Evolutionary conservation across 2,329 filamentous ascomycete species (phyloP).

Genomic region (Talaromyces sp.): DNA sequence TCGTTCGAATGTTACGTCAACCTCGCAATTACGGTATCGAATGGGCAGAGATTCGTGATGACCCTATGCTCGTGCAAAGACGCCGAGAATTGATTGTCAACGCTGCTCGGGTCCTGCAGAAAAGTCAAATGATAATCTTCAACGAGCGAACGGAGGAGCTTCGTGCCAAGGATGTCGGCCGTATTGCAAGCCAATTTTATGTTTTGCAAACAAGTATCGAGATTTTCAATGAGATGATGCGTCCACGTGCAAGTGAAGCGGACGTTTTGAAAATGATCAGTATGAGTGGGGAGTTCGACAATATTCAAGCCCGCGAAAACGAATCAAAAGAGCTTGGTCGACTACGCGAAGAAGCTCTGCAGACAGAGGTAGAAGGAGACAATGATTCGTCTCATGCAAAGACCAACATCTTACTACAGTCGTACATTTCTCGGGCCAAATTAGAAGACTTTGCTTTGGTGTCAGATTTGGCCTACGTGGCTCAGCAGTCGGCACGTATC

Average conservation of each 20-base stretch:
- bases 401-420: slow-evolving; percentile 91
- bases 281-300: slow-evolving; percentile 97
- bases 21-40: slow-evolving; percentile 93
- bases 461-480: slow-evolving; percentile 91
- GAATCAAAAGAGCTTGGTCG: slow-evolving; percentile 83
- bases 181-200: slow-evolving; percentile 97
- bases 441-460: slow-evolving; percentile 90
- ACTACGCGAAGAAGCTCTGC: slow-evolving; percentile 68
- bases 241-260: slow-evolving; percentile 77
- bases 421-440: slow-evolving; percentile 84
- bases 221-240: slow-evolving; percentile 96
- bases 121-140: slow-evolving; percentile 98
- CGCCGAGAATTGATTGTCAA: slow-evolving; percentile 83
- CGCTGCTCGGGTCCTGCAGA: slow-evolving; percentile 80
- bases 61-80: slow-evolving; percentile 81
- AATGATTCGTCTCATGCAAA: slow-evolving; percentile 74
- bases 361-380: slow-evolving; percentile 73
- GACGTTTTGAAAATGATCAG: slow-evolving; percentile 95
- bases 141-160: slow-evolving; percentile 93
- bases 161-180: slow-evolving; percentile 88
- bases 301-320: slow-evolving; percentile 86
- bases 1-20: slow-evolving; percentile 92
- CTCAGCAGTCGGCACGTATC: slow-evolving; percentile 92
- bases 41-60: slow-evolving; percentile 84
- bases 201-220: slow-evolving; percentile 91